Conservation (phyloP, 78 protist genomes). For the slime mould (Dictyostelium discoideum) region DNA sequence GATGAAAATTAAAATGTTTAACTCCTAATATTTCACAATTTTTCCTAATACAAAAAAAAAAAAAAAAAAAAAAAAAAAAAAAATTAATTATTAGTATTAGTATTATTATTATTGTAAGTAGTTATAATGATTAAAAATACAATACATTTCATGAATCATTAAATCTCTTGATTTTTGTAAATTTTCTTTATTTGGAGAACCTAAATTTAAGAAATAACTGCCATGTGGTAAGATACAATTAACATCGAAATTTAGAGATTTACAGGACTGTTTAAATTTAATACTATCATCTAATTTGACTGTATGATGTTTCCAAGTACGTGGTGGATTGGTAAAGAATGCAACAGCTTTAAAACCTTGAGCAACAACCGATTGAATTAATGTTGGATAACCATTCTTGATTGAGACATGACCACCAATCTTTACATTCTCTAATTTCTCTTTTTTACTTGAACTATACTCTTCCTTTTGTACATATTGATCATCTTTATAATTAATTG, state of each 20-base stretch:
- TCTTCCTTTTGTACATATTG: background rate
- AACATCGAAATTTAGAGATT: background rate
- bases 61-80: no score
- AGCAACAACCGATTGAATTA: background rate
- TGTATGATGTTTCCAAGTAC: slow-evolving; percentile 27
- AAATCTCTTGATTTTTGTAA: slow-evolving; percentile 25
- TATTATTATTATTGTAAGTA: no score
- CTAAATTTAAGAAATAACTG: slow-evolving; percentile 67
- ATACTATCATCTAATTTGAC: background rate
- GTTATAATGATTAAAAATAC: background rate
- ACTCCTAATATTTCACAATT: slow-evolving; percentile 70
- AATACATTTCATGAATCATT: slow-evolving; percentile 51
- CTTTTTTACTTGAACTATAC: background rate
- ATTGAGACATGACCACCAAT: slow-evolving; percentile 37
- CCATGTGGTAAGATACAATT: slow-evolving; percentile 78
- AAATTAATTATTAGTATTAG: no score
- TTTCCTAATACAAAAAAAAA: no score
- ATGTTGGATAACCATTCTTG: background rate
- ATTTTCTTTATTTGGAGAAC: slow-evolving; percentile 38
- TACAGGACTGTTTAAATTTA: background rate
- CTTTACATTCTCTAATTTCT: slow-evolving; percentile 25
- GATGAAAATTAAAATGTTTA: slow-evolving; percentile 79
- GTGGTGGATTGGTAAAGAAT: slow-evolving; percentile 29
- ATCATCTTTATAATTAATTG: background rate
- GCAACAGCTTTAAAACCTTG: slow-evolving; percentile 52